Percentiles rank a stretch among this genome's conserved stretches.
phyloP scores from a whole-genome alignment of 768 basidiomycete species.

The Hericium alpestre region DNA sequence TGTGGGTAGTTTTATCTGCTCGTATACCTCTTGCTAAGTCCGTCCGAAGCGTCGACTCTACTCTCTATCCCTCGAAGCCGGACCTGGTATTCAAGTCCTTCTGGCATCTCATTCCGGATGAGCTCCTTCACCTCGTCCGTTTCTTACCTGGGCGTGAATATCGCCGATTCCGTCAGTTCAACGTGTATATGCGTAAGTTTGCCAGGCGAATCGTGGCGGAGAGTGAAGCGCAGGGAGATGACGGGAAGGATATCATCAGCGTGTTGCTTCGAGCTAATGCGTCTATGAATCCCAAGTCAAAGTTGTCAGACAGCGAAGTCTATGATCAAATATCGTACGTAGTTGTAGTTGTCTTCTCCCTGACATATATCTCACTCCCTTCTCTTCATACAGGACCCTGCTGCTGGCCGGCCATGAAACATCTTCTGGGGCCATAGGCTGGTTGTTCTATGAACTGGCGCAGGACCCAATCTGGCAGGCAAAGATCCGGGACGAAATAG shows the following conservation, averaged over 20 bases:
- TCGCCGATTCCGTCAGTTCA: constrained; percentile 6
- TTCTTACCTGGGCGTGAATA: constrained; percentile 11
- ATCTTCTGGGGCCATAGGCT: constrained; percentile 4
- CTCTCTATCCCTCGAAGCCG: constrained; percentile 7
- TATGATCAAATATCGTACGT: constrained; percentile 9
- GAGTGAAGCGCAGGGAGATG: constrained; percentile 1
- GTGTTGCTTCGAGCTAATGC: constrained; percentile 10
- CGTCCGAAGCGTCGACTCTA: constrained; percentile 5
- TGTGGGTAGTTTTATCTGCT: constrained; percentile 1
- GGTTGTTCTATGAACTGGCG: constrained; percentile 11
- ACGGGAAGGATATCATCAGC: constrained; percentile 10
- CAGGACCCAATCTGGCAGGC: constrained; percentile 8
- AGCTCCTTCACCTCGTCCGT: constrained; percentile 8
- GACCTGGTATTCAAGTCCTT: constrained; percentile 8
- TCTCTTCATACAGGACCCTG: constrained; percentile 1
- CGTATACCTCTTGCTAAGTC: background rate
- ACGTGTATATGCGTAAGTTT: constrained; percentile 1
- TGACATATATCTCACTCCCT: background rate
- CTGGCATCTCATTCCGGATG: constrained; percentile 7
- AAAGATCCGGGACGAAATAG: constrained; percentile 9
- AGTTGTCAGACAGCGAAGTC: constrained; percentile 3
- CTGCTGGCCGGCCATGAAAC: constrained; percentile 12
- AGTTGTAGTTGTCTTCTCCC: background rate
- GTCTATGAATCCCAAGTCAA: background rate
- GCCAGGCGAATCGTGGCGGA: constrained; percentile 3